Base-by-base conservation (phyloP, 805 yeast genomes). In the Debaryomyces prosopidis region DNA sequence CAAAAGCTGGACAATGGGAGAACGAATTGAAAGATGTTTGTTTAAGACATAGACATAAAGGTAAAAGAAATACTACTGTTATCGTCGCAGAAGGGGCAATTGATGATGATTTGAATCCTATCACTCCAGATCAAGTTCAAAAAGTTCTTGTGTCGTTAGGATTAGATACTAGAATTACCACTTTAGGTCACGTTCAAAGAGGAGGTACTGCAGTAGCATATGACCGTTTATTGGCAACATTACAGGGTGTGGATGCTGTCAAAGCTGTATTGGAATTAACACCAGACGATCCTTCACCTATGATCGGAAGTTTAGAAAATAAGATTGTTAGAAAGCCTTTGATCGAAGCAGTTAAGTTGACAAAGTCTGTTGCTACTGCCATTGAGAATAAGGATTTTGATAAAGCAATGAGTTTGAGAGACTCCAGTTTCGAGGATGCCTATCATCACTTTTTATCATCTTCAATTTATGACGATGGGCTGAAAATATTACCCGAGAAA, bases 41-140 rank as follows among this genome's bases (percentile, higher is more conserved):
- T 45, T 61, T 75, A 2, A 73, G 82, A 53, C 95, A 87, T 66
- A 73, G 92, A 58, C 68, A 71, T 6, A 77, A 79, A 58, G 95
- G 95, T 43, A 82, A 82, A 70, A 75, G 95, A 66, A 84, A 85
- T 61, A 84, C 92, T 19, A 86, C 82, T 28, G 90, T 87, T 23
- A 79, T 87, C 57, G 90, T 87, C 35, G 90, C 94, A 16, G 95
- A 87, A 65, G 95, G 95, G 58, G 95, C 95, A 40, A 81, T 86
- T 48, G 82, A 81, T 46, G 76, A 78, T 47, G 85, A 84, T 49
- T 71, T 86, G 55, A 78, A 80, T 35, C 89, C 87, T 40, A 83
- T 87, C 48, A 71, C 85, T 4, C 72, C 87, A 20, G 75, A 80
- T 39, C 81, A 83, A 46, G 92, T 87, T 23, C 80, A 79, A 57